Conservation (phyloP, 345 rosid genomes). For the Zanthoxylum bungeanum region DNA sequence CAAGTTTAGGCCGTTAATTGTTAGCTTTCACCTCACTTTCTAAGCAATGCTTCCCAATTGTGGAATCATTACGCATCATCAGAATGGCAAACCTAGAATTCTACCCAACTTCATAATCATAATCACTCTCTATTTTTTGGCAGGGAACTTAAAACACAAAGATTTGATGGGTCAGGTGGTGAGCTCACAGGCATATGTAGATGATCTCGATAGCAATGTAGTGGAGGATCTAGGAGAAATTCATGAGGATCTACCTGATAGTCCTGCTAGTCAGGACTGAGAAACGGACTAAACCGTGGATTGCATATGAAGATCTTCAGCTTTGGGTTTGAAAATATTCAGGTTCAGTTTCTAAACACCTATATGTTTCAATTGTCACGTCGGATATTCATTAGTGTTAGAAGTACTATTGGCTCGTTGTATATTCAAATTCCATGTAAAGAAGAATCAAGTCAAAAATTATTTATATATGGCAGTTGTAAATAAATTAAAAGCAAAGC, state of each 20-base stretch:
- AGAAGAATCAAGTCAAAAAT: not conserved
- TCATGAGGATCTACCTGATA: slow-evolving; percentile 24
- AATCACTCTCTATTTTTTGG: slow-evolving; percentile 14
- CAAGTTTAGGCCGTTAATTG: not conserved
- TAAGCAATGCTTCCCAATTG: not conserved
- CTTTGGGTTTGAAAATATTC: not conserved
- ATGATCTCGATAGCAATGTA: slow-evolving; percentile 29
- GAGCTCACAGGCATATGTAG: slow-evolving; percentile 78
- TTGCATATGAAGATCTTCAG: not conserved
- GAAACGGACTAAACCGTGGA: slow-evolving; percentile 19
- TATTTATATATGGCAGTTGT: not conserved
- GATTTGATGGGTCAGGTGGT: slow-evolving; percentile 79
- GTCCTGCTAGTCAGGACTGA: slow-evolving; percentile 19
- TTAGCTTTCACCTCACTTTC: not conserved
- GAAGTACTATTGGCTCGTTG: not conserved
- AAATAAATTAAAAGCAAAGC: not conserved
- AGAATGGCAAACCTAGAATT: not conserved
- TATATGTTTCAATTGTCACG: not conserved
- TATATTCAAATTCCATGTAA: not conserved
- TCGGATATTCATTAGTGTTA: not conserved
- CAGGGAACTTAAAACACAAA: slow-evolving; percentile 88
- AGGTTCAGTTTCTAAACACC: not conserved
- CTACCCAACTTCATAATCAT: not conserved
- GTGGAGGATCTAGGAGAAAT: slow-evolving; percentile 37
- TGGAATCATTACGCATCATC: not conserved